Evolutionary conservation across 768 basidiomycete species (phyloP), one percentile per base, ranked within the genome.

Genomic region (Lactifluus volemus): DNA sequence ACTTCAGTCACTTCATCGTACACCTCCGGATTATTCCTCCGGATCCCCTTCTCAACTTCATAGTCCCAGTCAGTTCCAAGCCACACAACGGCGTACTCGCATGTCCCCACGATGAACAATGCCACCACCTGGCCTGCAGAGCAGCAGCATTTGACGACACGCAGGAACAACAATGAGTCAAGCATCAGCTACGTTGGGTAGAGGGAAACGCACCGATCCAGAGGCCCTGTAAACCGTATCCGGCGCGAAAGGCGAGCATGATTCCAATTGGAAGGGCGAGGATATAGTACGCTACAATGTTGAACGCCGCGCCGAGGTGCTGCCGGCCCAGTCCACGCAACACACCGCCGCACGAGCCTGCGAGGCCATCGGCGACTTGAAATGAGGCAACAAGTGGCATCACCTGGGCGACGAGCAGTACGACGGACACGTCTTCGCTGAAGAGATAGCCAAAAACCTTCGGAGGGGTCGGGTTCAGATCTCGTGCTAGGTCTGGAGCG

Each of bases 291-390:
- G 87, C 86, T 15, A 87, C 72, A 29, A 86, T 68, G 68, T 90
- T 89, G 74, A 89, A 88, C 7, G 83, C 66, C 8, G 88, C 88
- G 7, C 88, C 88, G 17, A 89, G 78, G 62, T 85, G 83, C 68
- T 90, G 88, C 19, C 85, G 70, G 7, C 76, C 79, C 67, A 79
- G 78, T 2, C 81, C 79, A 53, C 79, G 77, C 32, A 81, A 74
- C 25, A 76, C 72, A 6, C 78, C 78, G 17, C 79, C 78, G 39
- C 80, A 81, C 2, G 81, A 75, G 48, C 79, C 79, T 1, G 79
- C 80, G 4, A 81, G 66, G 0, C 81, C 81, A 55, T 83, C 81
- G 2, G 77, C 78, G 55, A 75, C 80, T 70, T 81, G 81, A 70
- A 82, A 83, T 0, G 79, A 79, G 4, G 81, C 81, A 0, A 83